phyloP scores from a whole-genome alignment of 345 rosid genomes.

The Salix koriyanagi region DNA sequence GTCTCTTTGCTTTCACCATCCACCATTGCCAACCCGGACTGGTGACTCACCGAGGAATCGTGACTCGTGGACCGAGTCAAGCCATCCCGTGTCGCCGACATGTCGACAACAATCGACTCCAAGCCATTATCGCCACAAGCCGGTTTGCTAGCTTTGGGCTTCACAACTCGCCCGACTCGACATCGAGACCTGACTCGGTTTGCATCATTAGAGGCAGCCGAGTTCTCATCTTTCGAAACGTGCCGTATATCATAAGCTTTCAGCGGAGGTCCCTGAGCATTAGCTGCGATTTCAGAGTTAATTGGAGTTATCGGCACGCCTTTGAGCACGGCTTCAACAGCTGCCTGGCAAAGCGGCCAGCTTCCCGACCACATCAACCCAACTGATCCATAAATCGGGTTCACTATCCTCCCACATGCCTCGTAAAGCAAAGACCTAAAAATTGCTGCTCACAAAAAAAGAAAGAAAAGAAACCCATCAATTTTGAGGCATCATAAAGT shows the following conservation, averaged over 20 bases:
- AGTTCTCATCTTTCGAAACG: conserved; percentile 70
- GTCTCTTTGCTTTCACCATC: conserved; percentile 60
- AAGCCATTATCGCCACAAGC: neutral
- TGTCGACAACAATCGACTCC: neutral
- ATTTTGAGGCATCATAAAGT: neutral
- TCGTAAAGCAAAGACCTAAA: conserved; percentile 92
- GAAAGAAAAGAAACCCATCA: too few species aligned
- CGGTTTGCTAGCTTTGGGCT: conserved; percentile 26
- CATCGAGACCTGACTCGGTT: conserved; percentile 42
- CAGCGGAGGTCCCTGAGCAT: conserved; percentile 67
- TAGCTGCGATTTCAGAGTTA: conserved; percentile 60
- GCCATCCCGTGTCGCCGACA: conserved; percentile 20
- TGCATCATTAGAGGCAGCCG: conserved; percentile 35
- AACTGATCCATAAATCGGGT: conserved; percentile 94
- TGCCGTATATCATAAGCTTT: conserved; percentile 83
- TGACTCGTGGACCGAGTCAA: conserved; percentile 65
- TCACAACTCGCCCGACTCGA: conserved; percentile 44
- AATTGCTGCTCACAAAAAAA: conserved; percentile 45
- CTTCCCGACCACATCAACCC: conserved; percentile 89
- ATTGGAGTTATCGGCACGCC: conserved; percentile 78
- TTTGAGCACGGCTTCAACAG: conserved; percentile 85
- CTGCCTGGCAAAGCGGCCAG: conserved; percentile 95
- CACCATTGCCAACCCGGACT: conserved; percentile 59
- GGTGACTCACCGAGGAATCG: conserved; percentile 86
- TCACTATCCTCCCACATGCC: conserved; percentile 95